These are phyloP conservation scores for Rhododendron molle DNA, from an alignment of 148 eudicot species.

Conservation along the genomic window DNA sequence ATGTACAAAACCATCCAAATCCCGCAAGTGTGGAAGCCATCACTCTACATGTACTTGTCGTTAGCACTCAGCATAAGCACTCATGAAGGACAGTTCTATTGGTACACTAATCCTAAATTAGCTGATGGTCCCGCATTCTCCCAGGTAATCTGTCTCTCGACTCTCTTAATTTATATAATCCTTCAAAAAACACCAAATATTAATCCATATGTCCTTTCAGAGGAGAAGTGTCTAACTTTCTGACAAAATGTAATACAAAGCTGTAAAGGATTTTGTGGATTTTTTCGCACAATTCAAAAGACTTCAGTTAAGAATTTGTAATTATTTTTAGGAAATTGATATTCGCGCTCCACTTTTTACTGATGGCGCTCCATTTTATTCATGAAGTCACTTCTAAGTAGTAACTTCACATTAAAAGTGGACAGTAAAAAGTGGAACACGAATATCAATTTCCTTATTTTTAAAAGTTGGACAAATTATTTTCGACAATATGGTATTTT, in stretches of 20 bases:
- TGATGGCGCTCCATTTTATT: no score
- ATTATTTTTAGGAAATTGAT: not conserved
- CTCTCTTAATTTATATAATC: not conserved
- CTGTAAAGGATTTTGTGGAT: not conserved
- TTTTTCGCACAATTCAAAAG: not conserved
- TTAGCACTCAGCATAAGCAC: conserved; percentile 56
- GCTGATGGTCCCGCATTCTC: conserved; percentile 54
- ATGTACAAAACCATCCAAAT: conserved; percentile 46
- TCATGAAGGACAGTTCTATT: conserved; percentile 74
- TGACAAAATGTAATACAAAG: no score
- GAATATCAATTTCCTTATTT: not conserved
- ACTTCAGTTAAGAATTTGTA: not conserved
- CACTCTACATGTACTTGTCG: conserved; percentile 57
- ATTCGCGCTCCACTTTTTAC: no score
- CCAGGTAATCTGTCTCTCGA: conserved; percentile 29
- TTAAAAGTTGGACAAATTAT: not conserved
- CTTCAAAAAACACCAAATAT: not conserved
- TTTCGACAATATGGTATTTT: not conserved
- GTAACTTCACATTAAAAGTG: no score
- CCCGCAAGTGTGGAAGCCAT: conserved; percentile 71
- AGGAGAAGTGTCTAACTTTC: not conserved
- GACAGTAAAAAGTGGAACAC: no score
- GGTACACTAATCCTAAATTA: conserved; percentile 50
- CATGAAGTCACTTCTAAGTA: no score
- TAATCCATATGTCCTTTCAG: not conserved